Evolutionary conservation across 2,329 filamentous ascomycete species (phyloP).

Genomic region (Fusarium pilosicola): DNA sequence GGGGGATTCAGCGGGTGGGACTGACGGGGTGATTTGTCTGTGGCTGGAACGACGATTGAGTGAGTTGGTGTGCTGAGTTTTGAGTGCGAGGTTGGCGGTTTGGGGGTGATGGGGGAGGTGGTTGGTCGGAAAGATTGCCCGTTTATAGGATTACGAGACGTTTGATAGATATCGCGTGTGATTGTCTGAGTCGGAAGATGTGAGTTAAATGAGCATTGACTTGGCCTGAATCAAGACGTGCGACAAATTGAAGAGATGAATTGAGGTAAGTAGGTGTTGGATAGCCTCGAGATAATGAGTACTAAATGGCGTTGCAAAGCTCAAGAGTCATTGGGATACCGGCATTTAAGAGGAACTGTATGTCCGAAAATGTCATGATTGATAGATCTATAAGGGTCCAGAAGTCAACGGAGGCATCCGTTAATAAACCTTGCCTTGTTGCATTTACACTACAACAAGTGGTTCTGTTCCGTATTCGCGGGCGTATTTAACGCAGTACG

Average conservation of each 20-base stretch:
- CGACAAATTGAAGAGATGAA: not conserved
- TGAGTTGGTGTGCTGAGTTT: slow-evolving; percentile 17
- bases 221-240: slow-evolving; percentile 5
- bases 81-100: slow-evolving; percentile 16
- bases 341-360: slow-evolving; percentile 4
- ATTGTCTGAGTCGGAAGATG: not conserved
- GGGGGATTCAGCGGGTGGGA: slow-evolving; percentile 9
- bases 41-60: slow-evolving; percentile 27
- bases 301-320: not conserved
- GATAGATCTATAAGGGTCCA: slow-evolving; percentile 4
- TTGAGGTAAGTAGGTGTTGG: not conserved
- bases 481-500: slow-evolving; percentile 17
- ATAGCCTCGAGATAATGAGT: slow-evolving; percentile 1
- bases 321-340: not conserved
- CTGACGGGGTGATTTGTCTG: slow-evolving; percentile 19
- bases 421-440: not conserved
- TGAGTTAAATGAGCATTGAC: not conserved
- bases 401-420: slow-evolving; percentile 7
- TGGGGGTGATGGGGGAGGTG: slow-evolving; percentile 17
- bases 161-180: slow-evolving; percentile 9
- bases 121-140: slow-evolving; percentile 24
- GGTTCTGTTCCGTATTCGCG: slow-evolving; percentile 11
- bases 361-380: not conserved
- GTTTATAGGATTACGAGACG: slow-evolving; percentile 20
- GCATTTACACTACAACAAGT: not conserved